Evolutionary conservation across 495 filamentous ascomycete species (phyloP), one percentile per base, ranked within the genome.

Genomic region (Immersiella caudata): DNA sequence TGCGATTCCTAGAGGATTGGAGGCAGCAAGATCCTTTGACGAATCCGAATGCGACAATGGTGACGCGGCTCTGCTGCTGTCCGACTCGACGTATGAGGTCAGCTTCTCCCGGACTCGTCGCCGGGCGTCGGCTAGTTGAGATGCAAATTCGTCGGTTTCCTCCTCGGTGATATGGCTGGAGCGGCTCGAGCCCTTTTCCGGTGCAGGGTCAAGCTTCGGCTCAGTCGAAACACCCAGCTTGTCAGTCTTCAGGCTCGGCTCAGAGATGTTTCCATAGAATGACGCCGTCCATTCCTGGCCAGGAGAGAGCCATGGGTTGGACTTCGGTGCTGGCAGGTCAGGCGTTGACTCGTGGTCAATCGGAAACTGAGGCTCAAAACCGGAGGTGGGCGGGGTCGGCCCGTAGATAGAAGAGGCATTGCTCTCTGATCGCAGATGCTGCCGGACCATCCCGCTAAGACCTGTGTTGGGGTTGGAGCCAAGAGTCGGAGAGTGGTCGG

Each of bases 351-450:
- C 70, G 1, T 63, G 61, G 2, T 78, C 76, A 20, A 62, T 21
- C 2, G 82, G 77, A 50, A 83, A 84, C 0, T 78, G 78, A 6
- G 80, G 79, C 9, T 76, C 78, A 2, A 75, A 67, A n/a, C 72
- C 71, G 0, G 73, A 71, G 1, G 70, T 74, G 18, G 73, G 68
- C 11, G 73, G 72, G 0, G 67, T 40, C 1, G 64, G 67, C 5
- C 83, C 88, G 74, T 89, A 91, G 54, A 95, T 83, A 0, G 93
- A 94, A 24, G 93, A 97, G 50, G 84, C 81, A 63, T 89, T 89
- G 78, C 95, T 98, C 61, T 90, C 87, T 16, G 86, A 86, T 24
- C 95, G 90, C 16, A 99, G 83, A 78, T 98, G 96, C 65, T 93
- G 88, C 33, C 90, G 89, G 46, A 97, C 89, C 76, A 97, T 84